A percentile compares a stretch with the other conserved stretches of the same genome.
Conservation (phyloP, 163 green algal species). For the Prototheca cutis region DNA sequence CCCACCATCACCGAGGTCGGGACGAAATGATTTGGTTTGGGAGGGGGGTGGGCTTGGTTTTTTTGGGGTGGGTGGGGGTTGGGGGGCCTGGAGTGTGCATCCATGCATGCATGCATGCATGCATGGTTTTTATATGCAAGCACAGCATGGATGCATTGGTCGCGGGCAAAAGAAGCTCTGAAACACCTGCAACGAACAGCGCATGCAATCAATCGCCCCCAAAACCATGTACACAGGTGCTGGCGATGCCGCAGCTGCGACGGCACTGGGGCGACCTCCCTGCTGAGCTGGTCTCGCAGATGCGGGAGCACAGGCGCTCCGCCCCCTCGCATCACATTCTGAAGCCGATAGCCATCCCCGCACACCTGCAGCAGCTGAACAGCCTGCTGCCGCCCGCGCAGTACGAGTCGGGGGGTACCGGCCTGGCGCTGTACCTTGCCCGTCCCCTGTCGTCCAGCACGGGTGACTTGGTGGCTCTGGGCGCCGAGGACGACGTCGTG, state of each 20-base stretch:
- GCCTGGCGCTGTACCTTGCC: slow-evolving; percentile 1
- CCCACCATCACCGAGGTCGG: neutral
- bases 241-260: neutral
- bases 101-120: too few species aligned
- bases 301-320: neutral
- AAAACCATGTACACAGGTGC: neutral
- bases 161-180: neutral
- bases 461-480: neutral
- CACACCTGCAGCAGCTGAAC: neutral
- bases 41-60: neutral
- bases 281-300: neutral
- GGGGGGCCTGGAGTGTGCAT: too few species aligned
- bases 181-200: neutral
- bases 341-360: neutral
- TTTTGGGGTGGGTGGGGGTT: too few species aligned
- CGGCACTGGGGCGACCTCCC: neutral
- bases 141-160: too few species aligned
- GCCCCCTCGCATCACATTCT: neutral
- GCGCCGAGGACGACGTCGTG: neutral
- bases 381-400: neutral
- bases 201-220: neutral
- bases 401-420: neutral
- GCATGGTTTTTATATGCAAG: too few species aligned
- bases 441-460: neutral
- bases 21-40: neutral